phyloP scores from a whole-genome alignment of 768 basidiomycete species.

The Podaxis rugospora region DNA sequence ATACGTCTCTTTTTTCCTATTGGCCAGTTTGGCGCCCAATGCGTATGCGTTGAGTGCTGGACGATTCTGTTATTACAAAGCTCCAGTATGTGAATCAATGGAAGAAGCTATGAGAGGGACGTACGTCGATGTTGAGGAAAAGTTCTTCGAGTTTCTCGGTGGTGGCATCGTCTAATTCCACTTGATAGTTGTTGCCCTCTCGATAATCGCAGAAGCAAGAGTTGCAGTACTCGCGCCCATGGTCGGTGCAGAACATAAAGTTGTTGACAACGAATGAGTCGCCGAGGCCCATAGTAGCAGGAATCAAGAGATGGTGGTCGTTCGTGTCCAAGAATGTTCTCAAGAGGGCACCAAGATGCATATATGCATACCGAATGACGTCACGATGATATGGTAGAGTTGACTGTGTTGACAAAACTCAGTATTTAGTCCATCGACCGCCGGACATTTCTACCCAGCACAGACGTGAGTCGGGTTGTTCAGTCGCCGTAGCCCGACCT shows the following conservation, averaged over 20 bases:
- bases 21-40: background rate
- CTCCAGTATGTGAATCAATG: background rate
- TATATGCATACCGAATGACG: background rate
- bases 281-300: background rate
- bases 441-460: too few relatives aligned
- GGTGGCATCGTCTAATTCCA: conserved; percentile 8
- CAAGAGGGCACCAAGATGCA: too few relatives aligned
- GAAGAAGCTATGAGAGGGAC: background rate
- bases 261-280: conserved; percentile 21
- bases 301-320: background rate
- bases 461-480: too few relatives aligned
- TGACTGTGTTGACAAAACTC: too few relatives aligned
- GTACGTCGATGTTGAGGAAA: conserved; percentile 10
- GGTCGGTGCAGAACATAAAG: conserved; percentile 27
- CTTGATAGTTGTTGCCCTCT: conserved; percentile 23
- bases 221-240: conserved; percentile 27
- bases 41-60: background rate
- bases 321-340: background rate
- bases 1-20: background rate
- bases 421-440: too few relatives aligned
- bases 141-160: conserved; percentile 16
- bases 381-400: background rate
- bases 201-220: conserved; percentile 28
- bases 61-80: background rate
- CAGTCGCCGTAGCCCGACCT: too few relatives aligned